These are phyloP conservation scores for Peniophora sp. DNA, from an alignment of 1,284 basidiomycete genomes.

Conservation along the genomic window DNA sequence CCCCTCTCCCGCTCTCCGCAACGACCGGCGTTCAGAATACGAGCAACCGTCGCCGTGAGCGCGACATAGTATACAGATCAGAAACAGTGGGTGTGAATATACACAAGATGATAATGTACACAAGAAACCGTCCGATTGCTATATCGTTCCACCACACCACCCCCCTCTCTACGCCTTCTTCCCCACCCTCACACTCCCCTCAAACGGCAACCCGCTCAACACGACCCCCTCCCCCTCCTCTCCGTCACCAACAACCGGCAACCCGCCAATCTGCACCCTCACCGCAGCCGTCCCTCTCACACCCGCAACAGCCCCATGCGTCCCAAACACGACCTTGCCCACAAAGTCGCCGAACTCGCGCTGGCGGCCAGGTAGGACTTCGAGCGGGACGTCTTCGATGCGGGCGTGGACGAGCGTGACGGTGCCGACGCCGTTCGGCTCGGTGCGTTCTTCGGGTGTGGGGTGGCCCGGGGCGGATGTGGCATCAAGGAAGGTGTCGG, in stretches of 20 bases:
- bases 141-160: too few species aligned
- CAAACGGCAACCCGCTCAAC: conserved; percentile 56
- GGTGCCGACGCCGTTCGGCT: conserved; percentile 39
- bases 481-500: conserved; percentile 58
- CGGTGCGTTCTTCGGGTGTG: neutral
- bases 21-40: too few species aligned
- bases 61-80: too few species aligned
- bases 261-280: conserved; percentile 46
- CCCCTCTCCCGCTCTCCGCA: too few species aligned
- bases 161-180: conserved; percentile 33
- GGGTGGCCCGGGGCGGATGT: conserved; percentile 33
- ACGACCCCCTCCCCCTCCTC: conserved; percentile 38
- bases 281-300: conserved; percentile 60
- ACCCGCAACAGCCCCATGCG: conserved; percentile 60
- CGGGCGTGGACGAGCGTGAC: conserved; percentile 51
- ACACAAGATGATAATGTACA: too few species aligned
- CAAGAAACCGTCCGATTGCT: too few species aligned
- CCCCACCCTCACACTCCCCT: conserved; percentile 55
- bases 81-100: too few species aligned
- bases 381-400: conserved; percentile 62
- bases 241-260: conserved; percentile 37
- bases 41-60: too few species aligned
- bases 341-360: conserved; percentile 67
- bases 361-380: conserved; percentile 68
- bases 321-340: conserved; percentile 64